These are phyloP conservation scores for Talaromyces sp. DNA, from an alignment of 2,329 filamentous ascomycete genomes.

Conservation along the genomic window DNA sequence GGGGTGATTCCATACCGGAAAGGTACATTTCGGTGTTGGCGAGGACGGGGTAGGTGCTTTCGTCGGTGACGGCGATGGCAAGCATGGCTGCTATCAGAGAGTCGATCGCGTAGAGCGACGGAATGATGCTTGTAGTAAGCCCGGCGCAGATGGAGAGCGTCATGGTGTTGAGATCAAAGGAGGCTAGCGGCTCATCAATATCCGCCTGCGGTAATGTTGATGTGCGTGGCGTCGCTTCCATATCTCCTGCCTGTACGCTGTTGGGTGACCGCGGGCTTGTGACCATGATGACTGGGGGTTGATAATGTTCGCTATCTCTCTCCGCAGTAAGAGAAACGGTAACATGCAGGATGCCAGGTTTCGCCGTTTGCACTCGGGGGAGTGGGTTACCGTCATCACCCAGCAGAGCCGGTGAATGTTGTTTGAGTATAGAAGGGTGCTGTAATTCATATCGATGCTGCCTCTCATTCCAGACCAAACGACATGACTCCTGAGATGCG, in stretches of 20 bases:
- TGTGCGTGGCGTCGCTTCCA: conserved; percentile 33
- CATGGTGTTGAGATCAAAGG: conserved; percentile 42
- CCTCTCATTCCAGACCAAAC: conserved; percentile 42
- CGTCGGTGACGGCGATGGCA: conserved; percentile 44
- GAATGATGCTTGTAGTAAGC: conserved; percentile 40
- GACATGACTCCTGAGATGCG: conserved; percentile 46
- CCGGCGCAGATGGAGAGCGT: conserved; percentile 41
- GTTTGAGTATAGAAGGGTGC: conserved; percentile 41
- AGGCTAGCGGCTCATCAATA: conserved; percentile 38
- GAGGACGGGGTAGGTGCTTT: conserved; percentile 38
- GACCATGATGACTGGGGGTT: conserved; percentile 34
- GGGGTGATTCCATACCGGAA: conserved; percentile 20
- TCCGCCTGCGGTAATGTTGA: conserved; percentile 42
- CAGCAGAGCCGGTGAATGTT: conserved; percentile 28
- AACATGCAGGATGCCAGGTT: conserved; percentile 40
- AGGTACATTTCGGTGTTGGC: conserved; percentile 34
- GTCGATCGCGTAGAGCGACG: conserved; percentile 48
- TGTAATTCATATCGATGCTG: conserved; percentile 44
- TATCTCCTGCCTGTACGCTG: conserved; percentile 31
- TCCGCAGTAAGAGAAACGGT: conserved; percentile 36
- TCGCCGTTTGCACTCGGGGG: conserved; percentile 29
- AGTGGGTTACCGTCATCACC: conserved; percentile 36
- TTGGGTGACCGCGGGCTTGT: conserved; percentile 38
- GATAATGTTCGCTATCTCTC: conserved; percentile 19
- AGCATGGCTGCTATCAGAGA: conserved; percentile 46